Conservation (phyloP, 352 stramenopile genomes). For the Pythium angustatum region DNA sequence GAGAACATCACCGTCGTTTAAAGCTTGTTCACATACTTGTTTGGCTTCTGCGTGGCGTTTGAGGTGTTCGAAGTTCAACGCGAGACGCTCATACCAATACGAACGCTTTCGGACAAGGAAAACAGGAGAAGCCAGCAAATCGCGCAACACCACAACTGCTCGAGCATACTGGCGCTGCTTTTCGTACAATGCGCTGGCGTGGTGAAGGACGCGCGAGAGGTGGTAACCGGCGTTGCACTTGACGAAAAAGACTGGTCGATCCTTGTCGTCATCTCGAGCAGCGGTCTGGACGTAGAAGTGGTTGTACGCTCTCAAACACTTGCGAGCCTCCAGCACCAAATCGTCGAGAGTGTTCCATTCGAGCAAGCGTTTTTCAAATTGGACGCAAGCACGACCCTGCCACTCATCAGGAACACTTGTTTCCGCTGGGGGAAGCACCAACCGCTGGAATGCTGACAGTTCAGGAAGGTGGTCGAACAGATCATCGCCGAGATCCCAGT, state of each 20-base stretch:
- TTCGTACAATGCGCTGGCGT: slow-evolving; percentile 63
- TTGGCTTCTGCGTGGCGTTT: slow-evolving; percentile 58
- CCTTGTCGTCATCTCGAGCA: background rate
- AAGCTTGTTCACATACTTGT: slow-evolving; percentile 48
- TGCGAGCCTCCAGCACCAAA: slow-evolving; percentile 50
- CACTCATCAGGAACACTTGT: slow-evolving; percentile 14
- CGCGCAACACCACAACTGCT: slow-evolving; percentile 62
- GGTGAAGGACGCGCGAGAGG: slow-evolving; percentile 59
- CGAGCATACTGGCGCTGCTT: slow-evolving; percentile 77
- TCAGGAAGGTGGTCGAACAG: slow-evolving; percentile 35
- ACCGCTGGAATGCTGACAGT: slow-evolving; percentile 54
- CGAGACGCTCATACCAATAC: slow-evolving; percentile 74
- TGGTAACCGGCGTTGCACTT: slow-evolving; percentile 76
- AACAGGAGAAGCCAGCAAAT: slow-evolving; percentile 46
- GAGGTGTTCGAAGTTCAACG: slow-evolving; percentile 73
- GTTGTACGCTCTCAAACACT: slow-evolving; percentile 43
- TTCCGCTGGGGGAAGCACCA: slow-evolving; percentile 21
- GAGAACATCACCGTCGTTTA: slow-evolving; percentile 58
- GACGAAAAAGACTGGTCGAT: slow-evolving; percentile 46
- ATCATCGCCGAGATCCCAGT: slow-evolving; percentile 57
- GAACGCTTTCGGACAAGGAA: slow-evolving; percentile 68
- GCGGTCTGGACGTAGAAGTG: slow-evolving; percentile 4
- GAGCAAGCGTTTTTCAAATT: slow-evolving; percentile 46
- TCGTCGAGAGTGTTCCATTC: slow-evolving; percentile 59
- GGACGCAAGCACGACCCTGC: slow-evolving; percentile 44